Evolutionary conservation across 495 filamentous ascomycete genomes (phyloP), one percentile per base, ranked within the genome.

Genomic region (Aspergillus indologenus): DNA sequence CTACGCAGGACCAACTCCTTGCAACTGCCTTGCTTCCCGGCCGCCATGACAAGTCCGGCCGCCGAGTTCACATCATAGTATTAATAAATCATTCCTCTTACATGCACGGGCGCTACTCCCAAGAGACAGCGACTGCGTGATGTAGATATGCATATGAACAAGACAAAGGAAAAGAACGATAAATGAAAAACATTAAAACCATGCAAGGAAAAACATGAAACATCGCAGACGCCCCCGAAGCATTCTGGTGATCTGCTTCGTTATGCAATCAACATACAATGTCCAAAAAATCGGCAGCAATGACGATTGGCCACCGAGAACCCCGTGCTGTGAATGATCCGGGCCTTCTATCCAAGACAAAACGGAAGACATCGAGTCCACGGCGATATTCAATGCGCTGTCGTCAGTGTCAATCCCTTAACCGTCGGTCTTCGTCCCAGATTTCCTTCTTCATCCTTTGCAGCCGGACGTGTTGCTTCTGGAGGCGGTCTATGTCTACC

Each of bases 371-470:
- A 54, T 50, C 29, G 60, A 61, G 29, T 63, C 53, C 48, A 56
- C 45, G 34, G 22, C 24, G 34, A 19, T 29, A 51, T 19, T 31
- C 45, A 23, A 56, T 52, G 51, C 21, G 53, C 24, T 29, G 49
- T 57, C 40, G 29, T 62, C 52, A 66, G 34, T 62, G 56, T 23
- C 62, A 66, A 18, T 68, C 62, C 22, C 64, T 71, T 6, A 74
- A 65, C 40, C 67, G 62, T 57, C 64, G 64, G 54, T 71, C 64
- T 56, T 81, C 77, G 42, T 76, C 75, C 69, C 83, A 84, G 47
- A 92, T 90, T 47, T 90, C 81, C 53, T 73, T 73, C 74, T 92
- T 92, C 81, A 89, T 83, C 15, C 58, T 62, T 46, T 79, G 72
- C 34, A 92, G 75, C 17, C 79, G 76, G 14, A 75, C 67, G 63